Base-by-base conservation (phyloP, 2,329 filamentous ascomycete species). In the Rhynchosporium graminicola region DNA sequence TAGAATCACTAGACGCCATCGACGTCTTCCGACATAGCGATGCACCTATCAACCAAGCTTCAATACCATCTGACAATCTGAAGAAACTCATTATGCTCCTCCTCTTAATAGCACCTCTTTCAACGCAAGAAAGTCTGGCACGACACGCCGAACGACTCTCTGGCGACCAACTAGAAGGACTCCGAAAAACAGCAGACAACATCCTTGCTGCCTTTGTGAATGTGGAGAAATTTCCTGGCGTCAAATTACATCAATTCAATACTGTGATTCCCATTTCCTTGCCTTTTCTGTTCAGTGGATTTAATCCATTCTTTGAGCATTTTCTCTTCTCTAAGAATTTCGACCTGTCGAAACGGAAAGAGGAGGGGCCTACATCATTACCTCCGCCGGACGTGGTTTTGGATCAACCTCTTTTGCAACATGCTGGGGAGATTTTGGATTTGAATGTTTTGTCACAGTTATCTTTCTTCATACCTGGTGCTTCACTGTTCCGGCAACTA, bases 271-370 rank as follows among this genome's bases (percentile, higher is more conserved):
- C 85, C 9, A 76, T 80, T 38, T 83, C 83, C 51, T 80, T 88
- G 58, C 88, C 88, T 0, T 86, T 85, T 69, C 75, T 92, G 0
- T 91, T 92, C 71, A 78, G 82, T 59, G 86, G 87, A 0, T 82
- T 92, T 65, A 85, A 83, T 65, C 81, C 86, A 0, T 76, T 92
- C 1, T 92, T 91, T 72, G 88, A 91, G 67, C 87, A 88, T 71
- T 91, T 92, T 68, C 80, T 92, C 31, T 92, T 91, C 69, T 88
- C 87, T 31, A 88, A 87, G 69, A 87, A 87, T 66, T 78, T 91
- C 28, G 85, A 90, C 68, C 82, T 90, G 58, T 84, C 71, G 3
- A 74, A 73, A 62, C 70, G 70, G 38, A 72, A 74, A 61, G 69
- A 73, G 50, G 63, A 69, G 3, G 63, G 67, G 4, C 58, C 63